These are phyloP conservation scores for Penicillium sp. DNA, from an alignment of 2,329 filamentous ascomycete species.

Conservation along the genomic window DNA sequence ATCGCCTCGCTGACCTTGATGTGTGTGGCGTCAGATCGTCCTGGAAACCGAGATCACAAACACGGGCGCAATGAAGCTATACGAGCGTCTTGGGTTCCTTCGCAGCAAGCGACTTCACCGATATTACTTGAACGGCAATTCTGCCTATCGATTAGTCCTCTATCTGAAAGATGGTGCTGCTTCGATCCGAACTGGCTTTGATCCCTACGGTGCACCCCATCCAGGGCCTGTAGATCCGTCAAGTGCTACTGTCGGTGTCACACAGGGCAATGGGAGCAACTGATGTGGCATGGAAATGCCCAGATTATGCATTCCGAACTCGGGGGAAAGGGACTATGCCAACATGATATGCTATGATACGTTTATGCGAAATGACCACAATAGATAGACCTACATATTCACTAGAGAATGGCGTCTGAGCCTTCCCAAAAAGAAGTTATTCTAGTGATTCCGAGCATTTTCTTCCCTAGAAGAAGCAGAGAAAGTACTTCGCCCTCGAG, in stretches of 20 bases:
- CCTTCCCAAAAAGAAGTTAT: not conserved
- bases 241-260: constrained; percentile 15
- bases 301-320: too few relatives aligned
- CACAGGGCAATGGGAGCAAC: constrained; percentile 25
- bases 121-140: constrained; percentile 96
- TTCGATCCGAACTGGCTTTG: constrained; percentile 40
- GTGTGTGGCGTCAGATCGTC: constrained; percentile 59
- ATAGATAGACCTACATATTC: constrained; percentile 18
- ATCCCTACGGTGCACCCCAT: constrained; percentile 29
- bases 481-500: too few relatives aligned
- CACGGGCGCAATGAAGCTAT: constrained; percentile 81
- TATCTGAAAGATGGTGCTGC: constrained; percentile 65
- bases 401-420: constrained; percentile 13
- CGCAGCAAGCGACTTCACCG: constrained; percentile 88
- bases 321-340: not conserved
- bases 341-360: constrained; percentile 13
- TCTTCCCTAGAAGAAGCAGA: too few relatives aligned
- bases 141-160: constrained; percentile 82
- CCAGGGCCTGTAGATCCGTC: constrained; percentile 12
- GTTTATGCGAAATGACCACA: constrained; percentile 23
- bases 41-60: constrained; percentile 96
- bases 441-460: not conserved
- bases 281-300: not conserved
- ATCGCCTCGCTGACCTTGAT: constrained; percentile 9
- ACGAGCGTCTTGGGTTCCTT: constrained; percentile 88